A percentile compares a stretch with the other conserved stretches of the same genome.
These are phyloP conservation scores for Zygnema cylindricum DNA, from an alignment of 139 green algal genomes.

Conservation along the genomic window DNA sequence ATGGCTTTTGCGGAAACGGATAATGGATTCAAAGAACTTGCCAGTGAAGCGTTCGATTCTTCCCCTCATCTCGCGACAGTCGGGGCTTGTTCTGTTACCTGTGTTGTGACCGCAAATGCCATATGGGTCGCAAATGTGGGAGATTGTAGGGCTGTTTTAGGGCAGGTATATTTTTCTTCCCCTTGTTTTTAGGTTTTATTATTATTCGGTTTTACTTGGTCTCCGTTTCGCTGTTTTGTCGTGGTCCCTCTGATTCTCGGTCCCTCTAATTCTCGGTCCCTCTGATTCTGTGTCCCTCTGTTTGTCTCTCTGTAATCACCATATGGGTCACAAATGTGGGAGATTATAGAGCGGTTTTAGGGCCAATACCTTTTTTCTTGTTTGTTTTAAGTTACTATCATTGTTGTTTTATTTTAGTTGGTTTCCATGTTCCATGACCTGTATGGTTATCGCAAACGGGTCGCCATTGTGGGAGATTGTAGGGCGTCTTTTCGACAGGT, in stretches of 20 bases:
- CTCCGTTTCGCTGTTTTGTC: not conserved
- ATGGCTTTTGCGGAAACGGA: constrained; percentile 35
- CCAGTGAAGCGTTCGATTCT: constrained; percentile 19
- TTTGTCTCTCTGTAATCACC: too few species aligned
- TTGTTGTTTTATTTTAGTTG: too few species aligned
- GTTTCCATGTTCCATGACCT: too few species aligned
- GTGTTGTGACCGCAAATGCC: constrained; percentile 34
- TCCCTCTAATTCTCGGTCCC: not conserved
- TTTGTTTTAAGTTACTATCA: too few species aligned
- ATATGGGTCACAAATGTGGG: too few species aligned
- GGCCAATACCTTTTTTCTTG: too few species aligned
- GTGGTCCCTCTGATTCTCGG: not conserved
- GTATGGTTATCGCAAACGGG: too few species aligned
- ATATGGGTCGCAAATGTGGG: constrained; percentile 52
- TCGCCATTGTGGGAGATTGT: too few species aligned
- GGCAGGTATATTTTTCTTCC: constrained; percentile 27
- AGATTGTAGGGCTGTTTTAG: constrained; percentile 43
- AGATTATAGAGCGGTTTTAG: too few species aligned
- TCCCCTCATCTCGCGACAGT: constrained; percentile 53
- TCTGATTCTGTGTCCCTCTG: too few species aligned
- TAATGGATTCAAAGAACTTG: constrained; percentile 4
- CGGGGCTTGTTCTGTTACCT: constrained; percentile 34
- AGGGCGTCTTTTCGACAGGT: too few species aligned
- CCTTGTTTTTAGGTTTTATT: not conserved
- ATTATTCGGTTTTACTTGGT: not conserved